These are phyloP conservation scores for Arabidopsis lyrata DNA, from an alignment of 441 rosid genomes.

Conservation along the genomic window DNA sequence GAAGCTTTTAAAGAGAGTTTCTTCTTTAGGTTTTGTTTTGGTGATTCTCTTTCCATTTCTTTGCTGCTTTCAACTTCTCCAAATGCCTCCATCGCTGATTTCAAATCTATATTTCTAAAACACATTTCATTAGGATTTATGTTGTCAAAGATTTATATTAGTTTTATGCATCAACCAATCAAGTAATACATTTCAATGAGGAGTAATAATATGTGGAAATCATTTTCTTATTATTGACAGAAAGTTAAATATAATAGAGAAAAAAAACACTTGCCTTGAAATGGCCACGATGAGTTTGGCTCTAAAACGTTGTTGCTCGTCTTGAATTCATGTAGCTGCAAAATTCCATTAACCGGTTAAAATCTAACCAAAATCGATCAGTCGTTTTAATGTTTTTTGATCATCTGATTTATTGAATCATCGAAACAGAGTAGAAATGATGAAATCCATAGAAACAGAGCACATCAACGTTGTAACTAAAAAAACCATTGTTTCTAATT, in stretches of 20 bases:
- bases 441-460: not conserved
- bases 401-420: not conserved
- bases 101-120: conserved; percentile 25
- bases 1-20: conserved; percentile 43
- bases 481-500: not conserved
- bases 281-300: conserved; percentile 77
- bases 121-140: not conserved
- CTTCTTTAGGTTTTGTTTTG: conserved; percentile 38
- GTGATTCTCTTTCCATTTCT: conserved; percentile 34
- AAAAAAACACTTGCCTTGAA: conserved; percentile 64
- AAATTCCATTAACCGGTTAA: conserved; percentile 15
- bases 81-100: conserved; percentile 43
- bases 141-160: not conserved
- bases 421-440: not conserved
- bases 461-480: not conserved
- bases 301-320: conserved; percentile 54
- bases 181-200: conserved; percentile 2
- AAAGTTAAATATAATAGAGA: not conserved
- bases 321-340: conserved; percentile 83
- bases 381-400: not conserved
- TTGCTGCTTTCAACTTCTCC: conserved; percentile 39
- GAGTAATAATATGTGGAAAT: not conserved
- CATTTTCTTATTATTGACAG: conserved; percentile 3
- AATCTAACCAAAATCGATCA: conserved; percentile 1
- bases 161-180: not conserved